These are phyloP conservation scores for Usnea hakonensis DNA, from an alignment of 495 filamentous ascomycete species.

Conservation along the genomic window DNA sequence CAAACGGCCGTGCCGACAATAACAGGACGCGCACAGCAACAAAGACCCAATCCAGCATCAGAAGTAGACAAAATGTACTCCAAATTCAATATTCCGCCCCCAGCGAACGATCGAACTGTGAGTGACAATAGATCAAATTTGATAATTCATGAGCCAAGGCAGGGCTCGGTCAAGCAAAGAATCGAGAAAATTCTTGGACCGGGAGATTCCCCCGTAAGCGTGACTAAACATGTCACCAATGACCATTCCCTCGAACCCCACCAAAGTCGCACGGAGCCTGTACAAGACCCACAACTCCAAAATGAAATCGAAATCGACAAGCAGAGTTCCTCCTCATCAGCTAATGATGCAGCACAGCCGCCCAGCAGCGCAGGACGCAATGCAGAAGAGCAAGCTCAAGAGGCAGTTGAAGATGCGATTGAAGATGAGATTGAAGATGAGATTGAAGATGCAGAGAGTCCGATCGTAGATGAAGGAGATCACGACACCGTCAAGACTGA, in stretches of 20 bases:
- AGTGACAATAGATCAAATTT: not conserved
- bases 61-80: not conserved
- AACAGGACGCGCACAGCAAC: not conserved
- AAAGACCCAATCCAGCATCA: not conserved
- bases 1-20: not conserved
- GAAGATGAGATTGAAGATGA: not conserved
- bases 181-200: not conserved
- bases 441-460: not conserved
- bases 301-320: not conserved
- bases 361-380: not conserved
- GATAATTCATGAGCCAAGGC: not conserved
- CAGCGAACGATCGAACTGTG: not conserved
- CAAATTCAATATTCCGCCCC: not conserved
- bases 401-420: not conserved
- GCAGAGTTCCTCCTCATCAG: not conserved
- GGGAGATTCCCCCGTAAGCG: not conserved
- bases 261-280: not conserved
- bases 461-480: not conserved
- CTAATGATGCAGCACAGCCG: not conserved
- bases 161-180: not conserved
- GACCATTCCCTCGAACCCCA: too few relatives aligned
- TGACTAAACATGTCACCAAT: not conserved
- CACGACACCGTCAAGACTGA: not conserved
- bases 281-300: not conserved
- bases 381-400: not conserved